Conservation (phyloP, 140 eudicot genomes). For the Anethum foeniculum region DNA sequence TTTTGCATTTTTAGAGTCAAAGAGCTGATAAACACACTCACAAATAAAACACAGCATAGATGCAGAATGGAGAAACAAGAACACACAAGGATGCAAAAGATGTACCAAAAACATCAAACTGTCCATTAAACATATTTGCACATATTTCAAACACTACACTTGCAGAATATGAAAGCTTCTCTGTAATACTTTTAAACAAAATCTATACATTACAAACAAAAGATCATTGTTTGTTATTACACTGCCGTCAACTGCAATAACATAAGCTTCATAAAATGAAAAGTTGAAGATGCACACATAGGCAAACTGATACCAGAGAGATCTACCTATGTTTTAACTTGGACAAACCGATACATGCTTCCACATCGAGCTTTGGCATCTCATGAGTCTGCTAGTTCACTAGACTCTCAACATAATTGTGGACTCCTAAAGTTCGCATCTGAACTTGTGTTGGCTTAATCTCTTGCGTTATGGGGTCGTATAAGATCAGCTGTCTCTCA, state of each 20-base stretch:
- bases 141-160: neutral
- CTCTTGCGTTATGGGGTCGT: neutral
- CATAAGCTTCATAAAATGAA: neutral
- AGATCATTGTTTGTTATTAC: neutral
- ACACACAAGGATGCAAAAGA: no score
- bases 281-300: neutral
- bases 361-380: neutral
- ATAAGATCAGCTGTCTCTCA: conserved; percentile 5
- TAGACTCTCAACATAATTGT: conserved; percentile 8
- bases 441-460: neutral
- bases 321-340: neutral
- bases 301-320: neutral
- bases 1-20: no score
- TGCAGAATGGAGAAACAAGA: neutral
- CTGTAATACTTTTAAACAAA: neutral
- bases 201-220: neutral
- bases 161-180: neutral
- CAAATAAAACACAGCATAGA: no score
- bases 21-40: neutral
- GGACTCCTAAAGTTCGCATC: conserved; percentile 4
- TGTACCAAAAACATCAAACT: neutral
- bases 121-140: neutral
- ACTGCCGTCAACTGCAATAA: neutral
- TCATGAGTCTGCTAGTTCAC: neutral
- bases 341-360: neutral